Base-by-base conservation (phyloP, 805 yeast genomes). In the Pachysolen tannophilus region DNA sequence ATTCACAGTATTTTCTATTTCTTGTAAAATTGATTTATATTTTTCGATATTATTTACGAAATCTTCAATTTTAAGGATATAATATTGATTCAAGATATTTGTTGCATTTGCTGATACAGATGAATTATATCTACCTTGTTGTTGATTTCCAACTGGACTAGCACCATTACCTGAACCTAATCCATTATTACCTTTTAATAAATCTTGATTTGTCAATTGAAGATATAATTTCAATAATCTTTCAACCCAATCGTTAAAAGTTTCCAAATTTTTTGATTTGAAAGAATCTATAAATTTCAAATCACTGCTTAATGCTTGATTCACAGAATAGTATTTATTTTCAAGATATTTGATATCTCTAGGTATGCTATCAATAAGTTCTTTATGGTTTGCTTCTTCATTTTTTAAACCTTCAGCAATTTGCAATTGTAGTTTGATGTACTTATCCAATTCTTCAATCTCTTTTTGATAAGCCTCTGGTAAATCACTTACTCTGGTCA, bases 401-500 rank as follows among this genome's bases (percentile, higher is more conserved):
- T 75, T 68, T 43, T 77, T 72, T 42, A 83, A 59, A 20, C 75
- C 75, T 34, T 81, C 82, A 2, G 87, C 79, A 34, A 81, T 78
- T 33, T 75, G 68, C 28, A 81, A 82, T 56, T 83, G 94, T 24
- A 72, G 72, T 49, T 78, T 82, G 32, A 83, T 79, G 50, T 78
- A 82, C 38, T 72, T 68, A 54, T 83, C 86, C 38, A 83, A 59
- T 43, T 78, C 76, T 52, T 78, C 82, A 25, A 83, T 60, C 49
- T 82, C 85, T 40, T 61, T 69, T 47, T 80, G 82, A 37, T 78
- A 58, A n/a, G 60, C 69, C n/a, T 73, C 79, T 2, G 92, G 88
- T 26, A 83, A 59, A 40, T 82, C 90, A 7, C 76, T 75, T 8
- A 83, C 82, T 33, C 82, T 69, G 1, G 90, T 79, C 77, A 83